phyloP scores from a whole-genome alignment of 192 early-diverging fungal species.

The Gryganskiella cystojenkinii region DNA sequence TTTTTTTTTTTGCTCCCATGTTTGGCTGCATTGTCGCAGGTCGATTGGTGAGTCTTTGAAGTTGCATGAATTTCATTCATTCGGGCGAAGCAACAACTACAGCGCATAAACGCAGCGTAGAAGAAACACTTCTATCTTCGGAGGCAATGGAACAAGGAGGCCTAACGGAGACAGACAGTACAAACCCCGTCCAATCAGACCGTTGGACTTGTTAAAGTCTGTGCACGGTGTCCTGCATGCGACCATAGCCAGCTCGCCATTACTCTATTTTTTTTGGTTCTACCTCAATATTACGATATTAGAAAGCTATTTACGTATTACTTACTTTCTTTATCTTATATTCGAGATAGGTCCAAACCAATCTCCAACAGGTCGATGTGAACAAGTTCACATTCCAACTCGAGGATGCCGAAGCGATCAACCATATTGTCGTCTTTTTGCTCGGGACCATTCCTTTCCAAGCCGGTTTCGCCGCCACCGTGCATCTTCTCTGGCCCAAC shows the following conservation, averaged over 20 bases:
- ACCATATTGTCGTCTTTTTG: conserved; percentile 96
- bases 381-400: conserved; percentile 94
- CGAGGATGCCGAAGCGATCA: conserved; percentile 84
- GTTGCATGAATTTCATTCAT: too few species aligned
- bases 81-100: too few species aligned
- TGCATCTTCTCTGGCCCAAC: conserved; percentile 91
- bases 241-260: too few species aligned
- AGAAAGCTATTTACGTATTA: not conserved
- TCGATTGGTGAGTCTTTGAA: conserved; percentile 75
- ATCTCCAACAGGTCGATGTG: conserved; percentile 88
- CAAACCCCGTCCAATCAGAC: too few species aligned
- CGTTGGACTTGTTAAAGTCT: too few species aligned
- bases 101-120: too few species aligned
- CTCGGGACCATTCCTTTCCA: conserved; percentile 90
- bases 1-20: conserved; percentile 72
- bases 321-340: not conserved
- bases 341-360: conserved; percentile 82
- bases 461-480: conserved; percentile 91
- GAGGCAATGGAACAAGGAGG: too few species aligned
- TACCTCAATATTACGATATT: conserved; percentile 3
- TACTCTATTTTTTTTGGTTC: not conserved
- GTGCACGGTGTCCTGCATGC: too few species aligned
- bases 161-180: too few species aligned
- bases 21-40: conserved; percentile 96
- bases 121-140: too few species aligned